Base-by-base conservation (phyloP, 2,329 filamentous ascomycete species). In the Fusarium liriodendri region DNA sequence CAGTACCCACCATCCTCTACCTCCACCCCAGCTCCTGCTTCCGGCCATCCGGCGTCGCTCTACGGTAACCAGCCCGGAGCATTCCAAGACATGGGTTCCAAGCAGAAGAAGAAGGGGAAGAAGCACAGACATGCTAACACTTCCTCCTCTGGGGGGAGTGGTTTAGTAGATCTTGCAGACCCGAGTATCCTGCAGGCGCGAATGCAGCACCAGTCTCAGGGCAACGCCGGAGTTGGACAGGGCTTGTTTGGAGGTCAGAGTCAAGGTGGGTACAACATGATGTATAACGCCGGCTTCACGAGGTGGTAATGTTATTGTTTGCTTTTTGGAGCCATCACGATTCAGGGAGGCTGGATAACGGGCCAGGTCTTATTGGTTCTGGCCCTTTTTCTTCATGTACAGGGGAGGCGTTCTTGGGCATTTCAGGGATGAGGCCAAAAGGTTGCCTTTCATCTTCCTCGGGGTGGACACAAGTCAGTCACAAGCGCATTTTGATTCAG, bases 111-210 rank as follows among this genome's bases (percentile, higher is more conserved):
- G 92, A 98, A 98, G 95, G 95, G 95, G 89, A 98, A 98, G 92
- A 98, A 98, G 95, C 96, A 98, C 90, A 97, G 95, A 92, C 95
- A 98, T 93, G 96, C 95, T 97, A 98, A 98, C 95, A 98, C 96
- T 96, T 98, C 95, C 94, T 98, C 96, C 92, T 97, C 95, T 92
- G 94, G 94, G 89, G 95, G 95, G 91, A 94, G 95, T 94, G 95
- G 94, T 89, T 92, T 98, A 96, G 95, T 97, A 89, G 95, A 98
- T 97, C 95, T 98, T 95, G 95, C 94, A 90, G 95, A 98, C 95
- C 96, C 96, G 90, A 98, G 95, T 90, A 98, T 98, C 90, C 92
- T 98, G 90, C 95, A 98, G 89, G 95, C 95, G 85, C 94, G 95
- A 90, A 93, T 97, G 90, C 95, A 97, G 86, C 94, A 97, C 88